These are phyloP conservation scores for Raffaelea ambrosiae DNA, from an alignment of 2,329 filamentous ascomycete species.

Conservation along the genomic window DNA sequence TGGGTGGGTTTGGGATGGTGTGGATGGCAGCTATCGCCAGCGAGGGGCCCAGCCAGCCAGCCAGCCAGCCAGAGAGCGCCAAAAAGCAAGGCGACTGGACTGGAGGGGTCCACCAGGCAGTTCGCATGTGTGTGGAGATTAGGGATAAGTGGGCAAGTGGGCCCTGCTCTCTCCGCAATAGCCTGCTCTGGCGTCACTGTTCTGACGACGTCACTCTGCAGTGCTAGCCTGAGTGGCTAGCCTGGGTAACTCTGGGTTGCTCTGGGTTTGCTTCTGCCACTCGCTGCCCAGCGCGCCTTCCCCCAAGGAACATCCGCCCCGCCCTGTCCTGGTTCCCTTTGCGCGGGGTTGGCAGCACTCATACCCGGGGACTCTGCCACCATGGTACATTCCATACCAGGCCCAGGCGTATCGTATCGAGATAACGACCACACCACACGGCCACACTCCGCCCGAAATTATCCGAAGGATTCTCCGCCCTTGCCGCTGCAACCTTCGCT, in stretches of 20 bases:
- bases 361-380: no score
- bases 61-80: not conserved
- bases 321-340: not conserved
- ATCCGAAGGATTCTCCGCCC: slow-evolving; percentile 1
- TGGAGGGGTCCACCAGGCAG: slow-evolving; percentile 1
- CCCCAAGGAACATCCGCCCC: no score
- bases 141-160: no score
- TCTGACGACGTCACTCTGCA: not conserved
- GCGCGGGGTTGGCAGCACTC: slow-evolving; percentile 1
- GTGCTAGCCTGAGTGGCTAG: slow-evolving; percentile 4
- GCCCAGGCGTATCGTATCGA: no score
- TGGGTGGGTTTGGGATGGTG: no score
- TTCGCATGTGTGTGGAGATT: not conserved
- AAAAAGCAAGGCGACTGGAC: not conserved
- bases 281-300: no score
- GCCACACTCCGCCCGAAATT: not conserved
- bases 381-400: no score
- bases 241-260: not conserved
- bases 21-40: not conserved
- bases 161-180: not conserved
- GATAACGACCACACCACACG: not conserved
- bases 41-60: not conserved
- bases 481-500: slow-evolving; percentile 13
- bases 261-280: no score
- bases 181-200: slow-evolving; percentile 3